Conservation (phyloP, 192 early-diverging fungal genomes). For the Linnemannia exigua region DNA sequence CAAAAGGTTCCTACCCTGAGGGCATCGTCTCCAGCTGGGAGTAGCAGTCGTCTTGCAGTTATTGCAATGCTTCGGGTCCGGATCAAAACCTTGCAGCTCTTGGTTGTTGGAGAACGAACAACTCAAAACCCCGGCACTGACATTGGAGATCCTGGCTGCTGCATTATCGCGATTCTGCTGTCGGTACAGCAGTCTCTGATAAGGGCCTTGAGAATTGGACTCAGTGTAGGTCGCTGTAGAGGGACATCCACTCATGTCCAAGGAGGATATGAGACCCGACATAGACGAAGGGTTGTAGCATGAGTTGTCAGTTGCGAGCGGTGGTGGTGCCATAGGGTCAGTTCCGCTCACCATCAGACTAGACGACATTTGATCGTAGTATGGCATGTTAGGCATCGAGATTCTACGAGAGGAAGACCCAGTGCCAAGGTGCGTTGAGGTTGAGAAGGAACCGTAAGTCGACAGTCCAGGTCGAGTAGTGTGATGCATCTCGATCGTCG, state of each 20-base stretch:
- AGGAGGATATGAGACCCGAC: background rate
- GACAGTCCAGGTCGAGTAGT: background rate
- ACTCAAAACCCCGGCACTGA: too few relatives aligned
- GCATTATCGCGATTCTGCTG: background rate
- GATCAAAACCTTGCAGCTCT: constrained; percentile 38
- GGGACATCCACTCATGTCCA: background rate
- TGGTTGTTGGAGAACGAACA: too few relatives aligned
- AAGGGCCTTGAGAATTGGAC: background rate
- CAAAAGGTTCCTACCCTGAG: constrained; percentile 32
- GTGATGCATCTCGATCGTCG: background rate
- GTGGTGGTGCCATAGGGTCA: background rate
- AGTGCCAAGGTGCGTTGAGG: background rate
- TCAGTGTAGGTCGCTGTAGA: background rate
- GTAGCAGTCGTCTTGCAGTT: constrained; percentile 43
- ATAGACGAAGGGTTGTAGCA: background rate
- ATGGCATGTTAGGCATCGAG: background rate
- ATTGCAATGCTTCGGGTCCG: constrained; percentile 44
- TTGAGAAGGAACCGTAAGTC: background rate
- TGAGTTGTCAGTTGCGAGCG: background rate
- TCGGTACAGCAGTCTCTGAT: background rate
- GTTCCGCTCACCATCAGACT: background rate
- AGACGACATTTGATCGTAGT: background rate
- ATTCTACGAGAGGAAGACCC: background rate
- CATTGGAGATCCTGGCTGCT: too few relatives aligned
- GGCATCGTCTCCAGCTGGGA: constrained; percentile 51